phyloP scores from a whole-genome alignment of 495 filamentous ascomycete genomes.

The Apiosordaria backusii region DNA sequence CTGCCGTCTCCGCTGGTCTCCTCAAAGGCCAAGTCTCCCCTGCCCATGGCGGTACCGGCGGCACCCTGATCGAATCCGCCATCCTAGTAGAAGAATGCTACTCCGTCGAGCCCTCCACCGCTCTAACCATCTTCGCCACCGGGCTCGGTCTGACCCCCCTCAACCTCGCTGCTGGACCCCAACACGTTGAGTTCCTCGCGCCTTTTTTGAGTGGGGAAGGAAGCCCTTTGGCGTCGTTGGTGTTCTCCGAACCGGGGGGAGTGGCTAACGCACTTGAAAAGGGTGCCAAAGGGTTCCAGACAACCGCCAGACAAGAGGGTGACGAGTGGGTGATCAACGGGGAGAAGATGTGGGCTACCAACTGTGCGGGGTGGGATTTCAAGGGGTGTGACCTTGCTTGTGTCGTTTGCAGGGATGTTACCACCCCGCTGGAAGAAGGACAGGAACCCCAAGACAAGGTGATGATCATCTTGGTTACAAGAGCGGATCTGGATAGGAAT shows the following conservation, averaged over 20 bases:
- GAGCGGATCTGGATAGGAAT: conserved; percentile 43
- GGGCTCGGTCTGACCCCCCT: conserved; percentile 50
- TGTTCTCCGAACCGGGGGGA: conserved; percentile 49
- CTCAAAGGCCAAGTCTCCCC: conserved; percentile 47
- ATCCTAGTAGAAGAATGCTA: conserved; percentile 54
- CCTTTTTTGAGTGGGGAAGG: conserved; percentile 48
- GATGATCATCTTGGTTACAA: conserved; percentile 49
- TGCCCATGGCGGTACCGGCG: conserved; percentile 42
- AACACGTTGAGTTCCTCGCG: conserved; percentile 44
- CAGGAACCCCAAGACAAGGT: conserved; percentile 38
- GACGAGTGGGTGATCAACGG: conserved; percentile 54
- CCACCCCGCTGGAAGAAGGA: conserved; percentile 17
- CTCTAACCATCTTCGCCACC: conserved; percentile 51
- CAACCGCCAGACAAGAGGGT: conserved; percentile 47
- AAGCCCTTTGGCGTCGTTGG: conserved; percentile 47
- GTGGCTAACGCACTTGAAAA: conserved; percentile 52
- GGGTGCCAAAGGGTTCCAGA: conserved; percentile 45
- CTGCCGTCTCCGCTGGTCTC: conserved; percentile 42
- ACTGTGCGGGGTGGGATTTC: conserved; percentile 51
- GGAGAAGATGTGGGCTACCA: conserved; percentile 59
- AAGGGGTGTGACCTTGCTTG: conserved; percentile 51
- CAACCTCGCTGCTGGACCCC: conserved; percentile 39
- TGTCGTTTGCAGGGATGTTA: conserved; percentile 48
- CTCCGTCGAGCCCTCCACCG: conserved; percentile 44
- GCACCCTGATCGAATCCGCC: conserved; percentile 43